phyloP scores from a whole-genome alignment of 495 filamentous ascomycete species.

The Bathelium albidoporum region DNA sequence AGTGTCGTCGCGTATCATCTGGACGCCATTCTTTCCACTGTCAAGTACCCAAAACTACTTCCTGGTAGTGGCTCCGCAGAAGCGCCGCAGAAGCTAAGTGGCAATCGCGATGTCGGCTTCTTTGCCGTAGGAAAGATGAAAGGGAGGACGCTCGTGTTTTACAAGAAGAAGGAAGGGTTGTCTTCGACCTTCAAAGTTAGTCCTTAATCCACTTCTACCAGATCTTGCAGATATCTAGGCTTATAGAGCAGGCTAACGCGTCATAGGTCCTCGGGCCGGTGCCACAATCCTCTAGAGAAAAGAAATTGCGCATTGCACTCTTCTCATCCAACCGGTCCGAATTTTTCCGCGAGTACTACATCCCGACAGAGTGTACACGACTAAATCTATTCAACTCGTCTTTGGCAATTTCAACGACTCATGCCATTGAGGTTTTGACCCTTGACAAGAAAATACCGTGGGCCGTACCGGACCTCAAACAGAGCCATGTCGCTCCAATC shows the following conservation, averaged over 20 bases:
- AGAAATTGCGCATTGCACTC: constrained; percentile 49
- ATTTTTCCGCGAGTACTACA: constrained; percentile 97
- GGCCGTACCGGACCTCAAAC: constrained; percentile 76
- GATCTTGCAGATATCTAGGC: no score
- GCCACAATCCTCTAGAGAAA: constrained; percentile 73
- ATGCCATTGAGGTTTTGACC: constrained; percentile 92
- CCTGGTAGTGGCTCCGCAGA: no score
- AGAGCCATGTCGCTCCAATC: constrained; percentile 66
- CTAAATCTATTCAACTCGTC: constrained; percentile 93
- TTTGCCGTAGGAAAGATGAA: constrained; percentile 95
- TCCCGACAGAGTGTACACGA: constrained; percentile 84
- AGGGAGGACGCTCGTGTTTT: constrained; percentile 87
- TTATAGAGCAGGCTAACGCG: no score
- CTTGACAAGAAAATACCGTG: constrained; percentile 91
- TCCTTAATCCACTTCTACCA: no score
- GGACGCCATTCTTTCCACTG: constrained; percentile 71
- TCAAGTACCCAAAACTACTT: constrained; percentile 51
- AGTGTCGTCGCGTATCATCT: constrained; percentile 89
- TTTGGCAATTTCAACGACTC: constrained; percentile 79
- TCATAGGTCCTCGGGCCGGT: constrained; percentile 89
- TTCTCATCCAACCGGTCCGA: constrained; percentile 63
- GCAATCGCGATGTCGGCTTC: constrained; percentile 82
- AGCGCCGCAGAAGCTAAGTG: constrained; percentile 88
- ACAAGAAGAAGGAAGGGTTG: constrained; percentile 88
- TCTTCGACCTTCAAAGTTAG: constrained; percentile 90